Evolutionary conservation across 257 asterid genomes (phyloP), one percentile per base, ranked within the genome.

Genomic region (Nyctanthes arbortristis): DNA sequence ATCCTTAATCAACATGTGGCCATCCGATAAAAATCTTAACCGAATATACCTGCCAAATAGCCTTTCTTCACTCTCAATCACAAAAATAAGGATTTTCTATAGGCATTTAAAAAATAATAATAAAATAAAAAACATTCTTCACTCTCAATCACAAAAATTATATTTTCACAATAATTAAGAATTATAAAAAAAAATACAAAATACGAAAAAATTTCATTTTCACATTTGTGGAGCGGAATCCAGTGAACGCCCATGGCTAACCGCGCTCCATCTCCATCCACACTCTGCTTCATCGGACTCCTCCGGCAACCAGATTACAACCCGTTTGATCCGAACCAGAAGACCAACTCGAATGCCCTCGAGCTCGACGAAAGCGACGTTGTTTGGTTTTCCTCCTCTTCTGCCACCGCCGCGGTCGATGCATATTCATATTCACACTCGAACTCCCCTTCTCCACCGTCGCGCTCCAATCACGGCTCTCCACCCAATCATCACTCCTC

Each of bases 341-440:
- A 34, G 59, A 30, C 35, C 22, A 79, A n/a, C 9, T 8, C 22
- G 27, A 33, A 79, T 67, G 64, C 84, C 43, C 63, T 85, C 64
- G 98, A 92, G 81, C 87, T 92, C 77, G 80, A 87, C 75, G 98
- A 92, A 34, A 81, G 80, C 78, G 98, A 92, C 84, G 88, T 92
- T 74, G 87, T 90, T 16, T 90, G 96, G 96, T 86, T 92, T 24
- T 76, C 88, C n/a, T n/a, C n/a, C n/a, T n/a, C n/a, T n/a, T n/a
- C n/a, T n/a, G n/a, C n/a, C 67, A 58, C 85, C 54, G 62, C 78
- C 66, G 73, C 86, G 74, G 45, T 85, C 73, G 73, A 70, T 33
- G 10, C 81, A 0, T 64, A 66, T 49, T 74, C 75, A 37, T 65
- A 49, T 72, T 63, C 80, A 13, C 31, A 14, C 7, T 69, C 82